Conservation (phyloP, 176 grass and related monocot genomes). For the Oryza punctata region DNA sequence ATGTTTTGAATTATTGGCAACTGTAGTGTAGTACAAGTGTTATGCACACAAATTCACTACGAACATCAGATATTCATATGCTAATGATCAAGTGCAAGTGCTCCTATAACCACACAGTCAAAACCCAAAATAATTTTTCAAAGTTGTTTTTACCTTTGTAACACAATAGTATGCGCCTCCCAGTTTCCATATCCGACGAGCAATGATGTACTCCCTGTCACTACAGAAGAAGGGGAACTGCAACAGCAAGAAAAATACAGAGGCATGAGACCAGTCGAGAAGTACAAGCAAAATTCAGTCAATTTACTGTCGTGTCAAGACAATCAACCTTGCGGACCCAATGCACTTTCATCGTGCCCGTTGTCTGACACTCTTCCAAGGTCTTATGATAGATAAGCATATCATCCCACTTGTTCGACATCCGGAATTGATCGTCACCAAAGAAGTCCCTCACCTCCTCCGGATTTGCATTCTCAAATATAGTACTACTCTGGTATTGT, state of each 20-base stretch:
- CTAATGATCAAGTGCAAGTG: background rate
- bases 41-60: background rate
- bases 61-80: background rate
- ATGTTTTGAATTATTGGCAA: background rate
- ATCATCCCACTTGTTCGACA: conserved; percentile 91
- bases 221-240: conserved; percentile 98
- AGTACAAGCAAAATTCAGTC: background rate
- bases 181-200: conserved; percentile 82
- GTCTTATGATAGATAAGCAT: conserved; percentile 82
- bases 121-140: background rate
- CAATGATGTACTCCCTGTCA: conserved; percentile 93
- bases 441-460: conserved; percentile 91
- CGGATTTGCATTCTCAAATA: conserved; percentile 73
- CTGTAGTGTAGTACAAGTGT: background rate
- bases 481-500: conserved; percentile 70
- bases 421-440: conserved; percentile 77
- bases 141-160: conserved; percentile 68
- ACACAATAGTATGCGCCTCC: conserved; percentile 71
- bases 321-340: conserved; percentile 79
- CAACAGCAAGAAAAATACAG: conserved; percentile 5
- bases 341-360: conserved; percentile 76
- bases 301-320: background rate
- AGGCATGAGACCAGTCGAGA: conserved; percentile 11
- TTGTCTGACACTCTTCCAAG: conserved; percentile 63
- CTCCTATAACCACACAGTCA: conserved; percentile 4